Conservation (phyloP, 768 basidiomycete species). For the Sporobolomyces pararoseus region DNA sequence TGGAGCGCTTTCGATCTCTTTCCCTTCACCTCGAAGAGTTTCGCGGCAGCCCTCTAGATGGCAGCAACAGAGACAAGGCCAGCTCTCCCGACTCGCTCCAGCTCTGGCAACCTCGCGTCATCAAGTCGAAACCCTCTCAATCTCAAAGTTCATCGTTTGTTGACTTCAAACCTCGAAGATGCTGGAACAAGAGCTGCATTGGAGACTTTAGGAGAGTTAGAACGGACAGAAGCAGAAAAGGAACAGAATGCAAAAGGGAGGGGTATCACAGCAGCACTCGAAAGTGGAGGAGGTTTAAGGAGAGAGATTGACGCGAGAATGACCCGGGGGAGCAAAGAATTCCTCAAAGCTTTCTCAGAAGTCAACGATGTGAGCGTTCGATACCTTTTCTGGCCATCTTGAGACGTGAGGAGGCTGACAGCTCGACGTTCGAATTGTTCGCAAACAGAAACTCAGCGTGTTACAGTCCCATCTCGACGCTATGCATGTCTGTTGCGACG, state of each 20-base stretch:
- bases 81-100: background rate
- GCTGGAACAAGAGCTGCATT: constrained; percentile 37
- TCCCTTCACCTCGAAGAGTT: background rate
- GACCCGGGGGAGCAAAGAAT: constrained; percentile 73
- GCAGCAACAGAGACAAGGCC: background rate
- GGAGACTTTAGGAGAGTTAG: constrained; percentile 42
- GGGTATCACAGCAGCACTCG: constrained; percentile 58
- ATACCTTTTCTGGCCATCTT: background rate
- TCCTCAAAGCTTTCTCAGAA: constrained; percentile 76
- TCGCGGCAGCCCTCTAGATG: background rate
- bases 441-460: constrained; percentile 71
- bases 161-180: constrained; percentile 43
- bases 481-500: constrained; percentile 59
- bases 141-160: constrained; percentile 42
- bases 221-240: background rate
- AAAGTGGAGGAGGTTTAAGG: constrained; percentile 67
- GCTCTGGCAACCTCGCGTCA: constrained; percentile 4
- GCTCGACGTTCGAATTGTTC: background rate
- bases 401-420: background rate
- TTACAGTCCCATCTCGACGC: constrained; percentile 70
- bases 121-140: constrained; percentile 33
- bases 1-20: background rate
- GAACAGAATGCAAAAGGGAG: background rate
- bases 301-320: constrained; percentile 80
- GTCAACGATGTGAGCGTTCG: constrained; percentile 71